These are phyloP conservation scores for Rhytidhysteron rufulum DNA, from an alignment of 2,329 filamentous ascomycete genomes.

Conservation along the genomic window DNA sequence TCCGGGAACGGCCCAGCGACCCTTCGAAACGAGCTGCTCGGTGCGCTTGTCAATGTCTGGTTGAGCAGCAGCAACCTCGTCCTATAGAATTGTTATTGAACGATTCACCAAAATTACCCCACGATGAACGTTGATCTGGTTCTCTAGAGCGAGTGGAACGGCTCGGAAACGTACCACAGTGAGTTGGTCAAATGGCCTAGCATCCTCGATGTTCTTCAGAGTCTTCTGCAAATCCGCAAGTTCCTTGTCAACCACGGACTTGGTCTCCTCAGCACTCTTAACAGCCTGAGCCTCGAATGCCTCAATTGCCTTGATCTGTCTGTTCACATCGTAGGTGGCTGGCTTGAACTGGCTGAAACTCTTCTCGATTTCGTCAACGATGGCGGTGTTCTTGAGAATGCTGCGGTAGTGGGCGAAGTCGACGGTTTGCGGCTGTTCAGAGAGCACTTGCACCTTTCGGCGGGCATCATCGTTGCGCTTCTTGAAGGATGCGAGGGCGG, in stretches of 20 bases:
- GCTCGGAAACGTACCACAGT: constrained; percentile 74
- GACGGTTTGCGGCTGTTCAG: constrained; percentile 78
- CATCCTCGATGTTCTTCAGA: constrained; percentile 93
- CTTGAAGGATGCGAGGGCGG: constrained; percentile 94
- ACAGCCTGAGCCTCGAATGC: constrained; percentile 95
- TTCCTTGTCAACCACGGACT: constrained; percentile 92
- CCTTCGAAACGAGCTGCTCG: constrained; percentile 89
- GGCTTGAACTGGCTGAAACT: constrained; percentile 91
- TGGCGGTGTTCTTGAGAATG: constrained; percentile 90
- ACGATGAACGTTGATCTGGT: no score
- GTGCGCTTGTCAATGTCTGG: constrained; percentile 98
- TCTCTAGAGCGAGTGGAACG: no score
- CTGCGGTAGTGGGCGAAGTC: constrained; percentile 93
- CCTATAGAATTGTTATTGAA: constrained; percentile 50
- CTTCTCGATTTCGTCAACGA: constrained; percentile 96
- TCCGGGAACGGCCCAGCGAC: constrained; percentile 95
- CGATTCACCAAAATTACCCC: neutral
- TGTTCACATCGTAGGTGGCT: constrained; percentile 81
- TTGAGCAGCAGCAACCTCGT: constrained; percentile 89
- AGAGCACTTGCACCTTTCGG: constrained; percentile 82
- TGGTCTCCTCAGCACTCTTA: constrained; percentile 95
- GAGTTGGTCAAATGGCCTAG: constrained; percentile 92
- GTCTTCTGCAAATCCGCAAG: constrained; percentile 92
- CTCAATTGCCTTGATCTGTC: constrained; percentile 97
- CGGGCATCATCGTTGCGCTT: constrained; percentile 99